Evolutionary conservation across 768 basidiomycete species (phyloP), one percentile per base, ranked within the genome.

Genomic region (Hygrophorus pudorinus): DNA sequence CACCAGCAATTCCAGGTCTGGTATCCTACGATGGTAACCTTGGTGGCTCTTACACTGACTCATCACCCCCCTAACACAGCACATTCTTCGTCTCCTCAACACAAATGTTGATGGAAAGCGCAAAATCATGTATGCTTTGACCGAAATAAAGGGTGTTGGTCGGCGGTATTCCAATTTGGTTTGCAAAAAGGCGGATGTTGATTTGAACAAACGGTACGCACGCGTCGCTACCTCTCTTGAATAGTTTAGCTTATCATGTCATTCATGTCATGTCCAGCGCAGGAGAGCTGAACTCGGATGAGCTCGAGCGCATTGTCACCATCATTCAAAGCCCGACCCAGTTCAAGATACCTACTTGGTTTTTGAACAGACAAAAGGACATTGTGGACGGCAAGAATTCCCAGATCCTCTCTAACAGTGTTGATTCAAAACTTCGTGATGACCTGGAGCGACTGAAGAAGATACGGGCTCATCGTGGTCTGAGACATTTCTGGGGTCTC

Each of bases 71-170:
- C n/a, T n/a, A n/a, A n/a, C n/a, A n/a, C 59, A 97, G 90, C 96
- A 98, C 80, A 99, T 99, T 67, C 72, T 99, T 49, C 96, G 96
- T 85, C 81, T 99, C 36, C 75, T 96, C 56, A 98, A 98, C 78
- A 98, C 96, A 65, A 98, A 98, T 73, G 96, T 99, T 54, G 94
- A 98, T 67, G 96, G 96, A 56, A 93, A 94, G 65, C 83, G 96
- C 58, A 99, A 99, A 75, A 85, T 99, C 67, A 97, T 91, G 87
- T 98, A 91, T 66, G 94, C 96, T 58, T 65, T 98, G 73, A 98
- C 96, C 38, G 96, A 99, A 75, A 99, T 99, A 78, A 98, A 98
- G 78, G 96, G 96, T 80, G 96, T 99, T 49, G 96, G 96, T 59
- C 85, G 96, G 53, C 86, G 96, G 43, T 99, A 98, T 71, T 83